These are phyloP conservation scores for Maudiozyma bulderi DNA, from an alignment of 805 yeast species.

Conservation along the genomic window DNA sequence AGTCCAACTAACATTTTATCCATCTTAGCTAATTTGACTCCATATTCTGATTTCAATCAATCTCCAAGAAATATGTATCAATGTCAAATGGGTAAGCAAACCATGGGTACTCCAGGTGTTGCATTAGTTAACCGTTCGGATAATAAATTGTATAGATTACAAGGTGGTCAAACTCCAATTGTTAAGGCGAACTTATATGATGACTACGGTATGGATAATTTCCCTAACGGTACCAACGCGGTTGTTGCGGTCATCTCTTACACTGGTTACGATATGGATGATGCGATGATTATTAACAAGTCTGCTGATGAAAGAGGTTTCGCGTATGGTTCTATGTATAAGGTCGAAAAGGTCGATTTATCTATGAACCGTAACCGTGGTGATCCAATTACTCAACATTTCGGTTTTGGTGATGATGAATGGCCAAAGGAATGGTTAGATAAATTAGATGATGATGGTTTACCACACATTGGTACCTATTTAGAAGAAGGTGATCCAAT, in stretches of 20 bases:
- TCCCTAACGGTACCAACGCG: conserved; percentile 97
- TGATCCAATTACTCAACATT: conserved; percentile 88
- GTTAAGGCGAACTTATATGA: conserved; percentile 90
- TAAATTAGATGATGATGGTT: conserved; percentile 82
- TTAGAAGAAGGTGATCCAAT: conserved; percentile 95
- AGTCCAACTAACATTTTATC: conserved; percentile 92
- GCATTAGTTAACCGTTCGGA: conserved; percentile 88
- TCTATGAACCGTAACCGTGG: conserved; percentile 72
- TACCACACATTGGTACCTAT: conserved; percentile 79
- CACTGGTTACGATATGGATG: conserved; percentile 99
- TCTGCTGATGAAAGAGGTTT: conserved; percentile 97
- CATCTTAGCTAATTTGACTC: conserved; percentile 92
- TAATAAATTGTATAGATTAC: conserved; percentile 85
- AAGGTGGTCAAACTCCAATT: conserved; percentile 94
- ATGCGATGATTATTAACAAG: conserved; percentile 96
- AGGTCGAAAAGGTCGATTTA: conserved; percentile 85
- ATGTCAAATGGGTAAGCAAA: conserved; percentile 99
- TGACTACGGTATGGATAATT: conserved; percentile 94
- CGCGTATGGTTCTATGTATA: conserved; percentile 93
- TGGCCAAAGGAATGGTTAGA: conserved; percentile 91
- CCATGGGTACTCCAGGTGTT: conserved; percentile 99
- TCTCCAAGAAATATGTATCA: conserved; percentile 99
- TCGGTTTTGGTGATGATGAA: conserved; percentile 87
- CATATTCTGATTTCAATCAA: conserved; percentile 96
- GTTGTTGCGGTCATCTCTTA: conserved; percentile 98